Base-by-base conservation (phyloP, 768 basidiomycete genomes). In the Cystofilobasidium capitatum region DNA sequence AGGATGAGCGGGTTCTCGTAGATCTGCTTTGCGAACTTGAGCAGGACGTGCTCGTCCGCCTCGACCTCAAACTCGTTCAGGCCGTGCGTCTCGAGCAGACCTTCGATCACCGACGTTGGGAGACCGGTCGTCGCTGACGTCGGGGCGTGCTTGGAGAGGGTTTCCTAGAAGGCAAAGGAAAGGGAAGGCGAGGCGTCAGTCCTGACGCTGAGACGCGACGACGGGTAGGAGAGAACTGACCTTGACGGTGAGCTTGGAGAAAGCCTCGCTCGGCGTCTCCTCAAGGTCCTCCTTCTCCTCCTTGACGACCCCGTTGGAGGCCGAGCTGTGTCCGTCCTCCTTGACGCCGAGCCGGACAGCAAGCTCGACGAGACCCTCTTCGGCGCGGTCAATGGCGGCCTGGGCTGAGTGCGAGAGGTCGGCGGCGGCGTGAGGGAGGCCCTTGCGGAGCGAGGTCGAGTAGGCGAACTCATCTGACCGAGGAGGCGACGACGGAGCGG, bases 21-120 rank as follows among this genome's bases (percentile, higher is more conserved):
- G 62, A 98, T 91, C 37, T 88, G 93, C 77, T 92, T 91, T 14
- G 87, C 85, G 75, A 97, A 96, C 78, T 94, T 96, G 74, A 91
- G 77, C 44, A 86, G 78, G 8, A 86, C 76, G 0, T 89, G 87
- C 73, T 94, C 91, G 2, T 90, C 86, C 0, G 87, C 79, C 0
- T 83, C 82, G 22, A 97, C 89, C 1, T 88, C 84, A 76, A 97
- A 96, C 77, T 97, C 93, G 79, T 97, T 97, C 76, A 89, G 92
- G 2, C 91, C 91, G 71, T 91, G 83, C 2, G 78, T 79, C 36
- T 81, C 81, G 40, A 85, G 84, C 31, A 93, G 80, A 26, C 80
- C 78, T 2, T 84, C 80, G 44, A 94, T 82, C 62, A 84, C 82
- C 22, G 83, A 77, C 35, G 81, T 79, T 0, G 86, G 76, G 5